Percentiles rank a stretch among this genome's conserved stretches.
These are phyloP conservation scores for Psidium friedrichsthalianum DNA, from an alignment of 345 rosid species.

Conservation along the genomic window DNA sequence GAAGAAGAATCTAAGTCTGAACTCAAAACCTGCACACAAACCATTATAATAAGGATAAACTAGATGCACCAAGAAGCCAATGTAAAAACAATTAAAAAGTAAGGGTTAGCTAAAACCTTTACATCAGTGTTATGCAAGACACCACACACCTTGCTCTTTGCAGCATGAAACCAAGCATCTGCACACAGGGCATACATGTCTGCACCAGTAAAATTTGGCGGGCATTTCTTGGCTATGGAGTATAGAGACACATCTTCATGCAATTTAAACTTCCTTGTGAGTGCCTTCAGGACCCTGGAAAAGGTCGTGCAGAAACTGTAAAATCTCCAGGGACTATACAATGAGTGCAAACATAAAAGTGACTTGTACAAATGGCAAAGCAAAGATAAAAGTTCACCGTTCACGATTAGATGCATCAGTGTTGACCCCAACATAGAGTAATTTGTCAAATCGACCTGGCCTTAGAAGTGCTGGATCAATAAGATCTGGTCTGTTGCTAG, in stretches of 20 bases:
- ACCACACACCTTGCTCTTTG: conserved; percentile 65
- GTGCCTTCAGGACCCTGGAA: conserved; percentile 82
- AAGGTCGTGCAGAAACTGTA: not conserved
- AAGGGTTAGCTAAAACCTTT: not conserved
- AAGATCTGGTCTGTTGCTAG: conserved; percentile 96
- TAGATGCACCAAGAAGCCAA: not conserved
- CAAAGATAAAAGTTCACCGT: conserved; percentile 32
- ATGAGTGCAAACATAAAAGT: not conserved
- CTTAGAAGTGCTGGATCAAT: conserved; percentile 95
- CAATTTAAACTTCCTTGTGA: conserved; percentile 84
- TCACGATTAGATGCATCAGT: conserved; percentile 83
- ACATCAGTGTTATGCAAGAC: not conserved
- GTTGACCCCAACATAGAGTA: conserved; percentile 88
- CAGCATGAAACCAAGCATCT: conserved; percentile 99
- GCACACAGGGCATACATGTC: conserved; percentile 98
- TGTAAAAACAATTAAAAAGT: not conserved
- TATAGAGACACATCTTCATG: conserved; percentile 73
- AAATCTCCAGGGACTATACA: not conserved
- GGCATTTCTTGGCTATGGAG: conserved; percentile 76
- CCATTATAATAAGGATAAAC: not conserved
- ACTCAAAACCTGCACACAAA: conserved; percentile 35
- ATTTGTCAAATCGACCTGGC: conserved; percentile 95
- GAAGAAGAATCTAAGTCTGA: conserved; percentile 31
- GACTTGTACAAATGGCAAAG: not conserved
- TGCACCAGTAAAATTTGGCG: conserved; percentile 90